These are phyloP conservation scores for Penicillium longicatenatum DNA, from an alignment of 495 filamentous ascomycete species.

Conservation along the genomic window DNA sequence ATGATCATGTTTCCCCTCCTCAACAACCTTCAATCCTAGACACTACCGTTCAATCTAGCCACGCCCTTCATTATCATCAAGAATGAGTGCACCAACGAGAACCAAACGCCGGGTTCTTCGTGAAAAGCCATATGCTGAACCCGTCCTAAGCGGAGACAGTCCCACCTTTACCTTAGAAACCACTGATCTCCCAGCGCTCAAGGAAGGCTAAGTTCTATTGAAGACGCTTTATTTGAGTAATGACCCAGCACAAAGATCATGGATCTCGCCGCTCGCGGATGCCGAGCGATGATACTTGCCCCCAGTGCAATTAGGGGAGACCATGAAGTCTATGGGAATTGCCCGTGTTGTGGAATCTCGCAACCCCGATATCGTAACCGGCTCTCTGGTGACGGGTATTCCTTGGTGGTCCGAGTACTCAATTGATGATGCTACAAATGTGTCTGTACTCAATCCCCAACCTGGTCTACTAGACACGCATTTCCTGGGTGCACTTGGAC, in stretches of 20 bases:
- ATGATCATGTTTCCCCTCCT: neutral
- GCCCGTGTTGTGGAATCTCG: conserved; percentile 44
- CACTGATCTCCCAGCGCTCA: conserved; percentile 1
- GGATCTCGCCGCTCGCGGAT: conserved; percentile 54
- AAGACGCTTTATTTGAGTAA: conserved; percentile 64
- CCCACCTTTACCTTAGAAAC: neutral
- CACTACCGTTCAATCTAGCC: neutral
- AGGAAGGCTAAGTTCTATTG: conserved; percentile 51
- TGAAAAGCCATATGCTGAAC: conserved; percentile 1
- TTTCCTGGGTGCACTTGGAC: conserved; percentile 53
- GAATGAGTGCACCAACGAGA: neutral
- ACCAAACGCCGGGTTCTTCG: neutral
- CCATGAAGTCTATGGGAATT: conserved; percentile 59
- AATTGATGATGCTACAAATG: conserved; percentile 37
- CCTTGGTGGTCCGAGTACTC: conserved; percentile 56
- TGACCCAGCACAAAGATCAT: conserved; percentile 70
- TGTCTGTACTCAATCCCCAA: conserved; percentile 31
- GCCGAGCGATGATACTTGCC: conserved; percentile 56
- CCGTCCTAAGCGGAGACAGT: conserved; percentile 1
- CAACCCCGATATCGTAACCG: conserved; percentile 28
- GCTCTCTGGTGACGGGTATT: conserved; percentile 41
- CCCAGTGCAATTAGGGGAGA: conserved; percentile 57
- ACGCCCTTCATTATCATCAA: neutral
- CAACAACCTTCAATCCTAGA: neutral
- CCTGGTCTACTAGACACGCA: conserved; percentile 43